A percentile compares a stretch with the other conserved stretches of the same genome.
Conservation (phyloP, 148 eudicot species). For the Drosera capensis region DNA sequence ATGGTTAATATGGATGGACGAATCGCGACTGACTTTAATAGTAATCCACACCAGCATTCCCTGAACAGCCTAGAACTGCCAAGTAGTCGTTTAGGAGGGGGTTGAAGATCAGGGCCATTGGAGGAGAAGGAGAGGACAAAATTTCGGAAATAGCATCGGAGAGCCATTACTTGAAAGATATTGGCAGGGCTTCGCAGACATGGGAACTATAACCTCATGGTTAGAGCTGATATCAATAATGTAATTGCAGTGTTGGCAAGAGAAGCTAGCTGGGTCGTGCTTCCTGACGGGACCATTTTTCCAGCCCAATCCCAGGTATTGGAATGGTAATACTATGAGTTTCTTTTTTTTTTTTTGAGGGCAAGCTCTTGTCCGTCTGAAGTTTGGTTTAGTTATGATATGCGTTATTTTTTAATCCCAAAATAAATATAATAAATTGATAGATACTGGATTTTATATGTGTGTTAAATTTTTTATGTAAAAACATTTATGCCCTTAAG, state of each 20-base stretch:
- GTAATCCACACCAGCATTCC: slow-evolving; percentile 38
- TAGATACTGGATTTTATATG: no score
- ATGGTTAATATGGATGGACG: slow-evolving; percentile 42
- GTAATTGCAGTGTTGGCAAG: slow-evolving; percentile 62
- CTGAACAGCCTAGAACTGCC: slow-evolving; percentile 50
- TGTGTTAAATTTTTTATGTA: no score
- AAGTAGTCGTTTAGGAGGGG: slow-evolving; percentile 38
- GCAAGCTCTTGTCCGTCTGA: no score
- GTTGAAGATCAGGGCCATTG: slow-evolving; percentile 66
- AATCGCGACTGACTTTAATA: slow-evolving; percentile 13
- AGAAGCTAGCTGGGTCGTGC: slow-evolving; percentile 58
- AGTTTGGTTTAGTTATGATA: no score
- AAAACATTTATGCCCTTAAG: no score
- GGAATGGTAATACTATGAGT: background rate
- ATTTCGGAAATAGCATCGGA: slow-evolving; percentile 61
- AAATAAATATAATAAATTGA: no score
- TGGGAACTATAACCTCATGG: slow-evolving; percentile 52
- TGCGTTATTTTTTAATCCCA: no score
- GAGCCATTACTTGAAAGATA: slow-evolving; percentile 67
- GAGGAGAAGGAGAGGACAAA: slow-evolving; percentile 74
- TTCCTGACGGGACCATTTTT: slow-evolving; percentile 48
- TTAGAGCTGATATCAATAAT: slow-evolving; percentile 67
- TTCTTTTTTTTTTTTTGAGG: background rate
- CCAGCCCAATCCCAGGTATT: slow-evolving; percentile 81
- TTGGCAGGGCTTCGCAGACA: slow-evolving; percentile 68